Evolutionary conservation across 306 rosid species (phyloP), one percentile per base, ranked within the genome.

Genomic region (Castanea sativa): DNA sequence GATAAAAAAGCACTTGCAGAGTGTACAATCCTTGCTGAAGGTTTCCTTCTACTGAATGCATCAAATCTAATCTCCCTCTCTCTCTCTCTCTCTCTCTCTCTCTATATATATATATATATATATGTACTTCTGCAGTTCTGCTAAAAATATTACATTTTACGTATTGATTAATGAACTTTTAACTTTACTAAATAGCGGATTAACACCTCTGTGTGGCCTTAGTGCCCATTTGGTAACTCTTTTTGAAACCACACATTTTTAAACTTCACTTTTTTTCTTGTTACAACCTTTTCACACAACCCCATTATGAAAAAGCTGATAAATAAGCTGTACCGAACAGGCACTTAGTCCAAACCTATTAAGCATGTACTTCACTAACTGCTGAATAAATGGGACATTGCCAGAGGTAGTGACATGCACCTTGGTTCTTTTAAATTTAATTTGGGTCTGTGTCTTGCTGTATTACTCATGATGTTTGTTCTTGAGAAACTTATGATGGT

Each of bases 391-490:
- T 33, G 20, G 51, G 52, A 18, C 55, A 38, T 35, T 55, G 41
- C 71, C 18, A 18, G 20, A 25, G 58, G 33, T 20, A 74, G 32
- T 19, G 27, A 74, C 70, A 74, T 79, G 29, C 13, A 38, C 35
- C 35, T 32, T 53, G 23, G n/a, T 71, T 69, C 23, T 71, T 25
- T 72, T 79, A 27, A n/a, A 43, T 33, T 55, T 57, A 72, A 49
- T 35, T 72, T 45, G 56, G 56, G 35, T 51, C 69, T 53, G 11
- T 30, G 19, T 72, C 52, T 52, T 75, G 81, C 61, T 63, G 51
- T 38, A 35, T 67, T 52, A 67, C 61, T 58, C 30, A 19, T 59
- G 76, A n/a, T n/a, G 2, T 35, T 35, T 67, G 41, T 33, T 5
- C 16, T 19, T 18, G 25, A 4, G 6, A 35, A 67, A 67, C 72